Conservation (phyloP, 176 grass and related monocot genomes). For the Saccharum spontaneum region DNA sequence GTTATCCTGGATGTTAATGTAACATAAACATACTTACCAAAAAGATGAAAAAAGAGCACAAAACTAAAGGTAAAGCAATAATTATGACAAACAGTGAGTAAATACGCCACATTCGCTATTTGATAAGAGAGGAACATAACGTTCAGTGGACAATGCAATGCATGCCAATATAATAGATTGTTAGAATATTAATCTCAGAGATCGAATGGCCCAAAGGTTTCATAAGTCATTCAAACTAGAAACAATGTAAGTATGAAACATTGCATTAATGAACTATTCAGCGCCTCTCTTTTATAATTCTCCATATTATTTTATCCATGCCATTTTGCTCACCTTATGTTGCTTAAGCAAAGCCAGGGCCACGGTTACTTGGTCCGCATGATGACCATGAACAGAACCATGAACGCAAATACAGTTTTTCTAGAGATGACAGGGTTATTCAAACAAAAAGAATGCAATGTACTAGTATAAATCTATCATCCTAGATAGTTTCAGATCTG, state of each 20-base stretch:
- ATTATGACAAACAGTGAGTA: background rate
- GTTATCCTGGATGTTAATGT: constrained; percentile 70
- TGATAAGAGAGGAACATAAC: background rate
- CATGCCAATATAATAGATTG: background rate
- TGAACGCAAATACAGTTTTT: too few relatives aligned
- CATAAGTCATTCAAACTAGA: background rate
- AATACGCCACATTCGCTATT: background rate
- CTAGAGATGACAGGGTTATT: too few relatives aligned
- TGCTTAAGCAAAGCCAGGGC: too few relatives aligned
- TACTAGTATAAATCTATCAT: background rate
- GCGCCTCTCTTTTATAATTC: too few relatives aligned
- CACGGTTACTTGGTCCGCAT: too few relatives aligned
- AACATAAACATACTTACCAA: constrained; percentile 23
- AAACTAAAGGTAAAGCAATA: background rate
- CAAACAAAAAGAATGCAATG: background rate
- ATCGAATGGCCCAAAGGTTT: background rate
- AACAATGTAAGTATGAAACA: background rate
- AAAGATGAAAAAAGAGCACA: background rate
- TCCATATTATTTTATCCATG: too few relatives aligned
- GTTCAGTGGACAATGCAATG: background rate
- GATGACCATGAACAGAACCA: too few relatives aligned
- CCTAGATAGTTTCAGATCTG: constrained; percentile 14
- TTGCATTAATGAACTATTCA: background rate
- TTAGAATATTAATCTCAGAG: background rate
- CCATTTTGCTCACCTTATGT: too few relatives aligned